Base-by-base conservation (phyloP, 2,329 filamentous ascomycete species). In the Talaromyces islandicus region DNA sequence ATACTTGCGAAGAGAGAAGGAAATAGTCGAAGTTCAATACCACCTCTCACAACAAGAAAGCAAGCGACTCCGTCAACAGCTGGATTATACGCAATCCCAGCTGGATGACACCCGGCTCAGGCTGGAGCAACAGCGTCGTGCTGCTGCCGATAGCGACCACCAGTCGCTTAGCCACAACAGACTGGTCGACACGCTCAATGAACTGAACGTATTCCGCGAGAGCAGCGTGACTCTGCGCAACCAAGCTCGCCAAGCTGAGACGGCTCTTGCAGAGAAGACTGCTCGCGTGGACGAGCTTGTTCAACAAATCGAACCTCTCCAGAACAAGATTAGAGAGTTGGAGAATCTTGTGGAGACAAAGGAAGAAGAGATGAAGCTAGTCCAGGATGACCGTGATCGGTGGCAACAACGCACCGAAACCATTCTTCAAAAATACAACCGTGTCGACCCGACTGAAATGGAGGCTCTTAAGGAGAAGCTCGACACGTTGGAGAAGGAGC, bases 371-470 rank as follows among this genome's bases (percentile, higher is more conserved):
- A 85, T 97, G 70, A 91, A 90, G 69, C 84, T 97, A 64, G 82
- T 97, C 10, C 89, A 95, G 65, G 89, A 94, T 68, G 93, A 97
- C 71, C 88, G 94, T 17, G 93, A 97, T 71, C 86, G 91, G 60
- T 97, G 93, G 90, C 92, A 96, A 75, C 93, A 97, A 80, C 88
- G 94, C 25, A 95, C 92, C 1, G 92, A 97, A 71, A 91, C 95
- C 67, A 97, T 99, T 63, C 84, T 99, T 56, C 92, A 91, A 65
- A 97, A 96, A 72, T 97, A 97, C 70, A 92, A 96, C 66, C 90
- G 93, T 59, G 91, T 95, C 57, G 94, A 99, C 70, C 93, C 94
- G 50, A 91, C 90, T 3, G 93, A 97, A 70, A 84, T 97, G 71
- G 93, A 97, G 68, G 87, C 89, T 62, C 83, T 99, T 60, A 96